phyloP scores from a whole-genome alignment of 164 flowering plant species.

The Piper longum region DNA sequence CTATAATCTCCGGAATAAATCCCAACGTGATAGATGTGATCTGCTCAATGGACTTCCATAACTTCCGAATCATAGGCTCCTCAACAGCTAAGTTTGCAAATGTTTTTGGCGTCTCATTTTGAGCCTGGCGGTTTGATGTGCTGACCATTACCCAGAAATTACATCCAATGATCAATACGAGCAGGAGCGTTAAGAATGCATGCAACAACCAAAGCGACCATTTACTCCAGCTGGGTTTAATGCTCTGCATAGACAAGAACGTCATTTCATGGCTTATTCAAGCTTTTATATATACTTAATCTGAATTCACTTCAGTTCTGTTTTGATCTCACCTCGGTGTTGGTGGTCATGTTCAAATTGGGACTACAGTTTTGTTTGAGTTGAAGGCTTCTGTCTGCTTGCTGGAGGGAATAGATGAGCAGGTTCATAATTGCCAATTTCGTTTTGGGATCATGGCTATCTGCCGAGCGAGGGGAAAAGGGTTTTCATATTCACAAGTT shows the following conservation, averaged over 20 bases:
- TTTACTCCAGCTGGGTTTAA: too few relatives aligned
- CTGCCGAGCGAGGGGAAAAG: conserved; percentile 22
- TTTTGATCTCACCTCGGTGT: background rate
- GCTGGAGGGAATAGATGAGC: conserved; percentile 60
- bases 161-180: too few relatives aligned
- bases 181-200: too few relatives aligned
- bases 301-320: background rate
- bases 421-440: conserved; percentile 37
- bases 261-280: background rate
- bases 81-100: too few relatives aligned
- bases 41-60: too few relatives aligned
- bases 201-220: too few relatives aligned
- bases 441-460: conserved; percentile 27
- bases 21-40: too few relatives aligned
- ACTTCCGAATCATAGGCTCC: too few relatives aligned
- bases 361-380: conserved; percentile 6
- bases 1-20: too few relatives aligned
- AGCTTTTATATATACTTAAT: background rate
- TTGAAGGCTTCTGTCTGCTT: conserved; percentile 64
- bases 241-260: background rate
- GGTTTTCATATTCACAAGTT: background rate
- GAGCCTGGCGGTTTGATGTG: too few relatives aligned
- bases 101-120: too few relatives aligned
- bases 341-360: background rate
- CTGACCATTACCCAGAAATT: too few relatives aligned